Evolutionary conservation across 2,329 filamentous ascomycete species (phyloP).

Genomic region (Paecilomyces dactylethromorphus): DNA sequence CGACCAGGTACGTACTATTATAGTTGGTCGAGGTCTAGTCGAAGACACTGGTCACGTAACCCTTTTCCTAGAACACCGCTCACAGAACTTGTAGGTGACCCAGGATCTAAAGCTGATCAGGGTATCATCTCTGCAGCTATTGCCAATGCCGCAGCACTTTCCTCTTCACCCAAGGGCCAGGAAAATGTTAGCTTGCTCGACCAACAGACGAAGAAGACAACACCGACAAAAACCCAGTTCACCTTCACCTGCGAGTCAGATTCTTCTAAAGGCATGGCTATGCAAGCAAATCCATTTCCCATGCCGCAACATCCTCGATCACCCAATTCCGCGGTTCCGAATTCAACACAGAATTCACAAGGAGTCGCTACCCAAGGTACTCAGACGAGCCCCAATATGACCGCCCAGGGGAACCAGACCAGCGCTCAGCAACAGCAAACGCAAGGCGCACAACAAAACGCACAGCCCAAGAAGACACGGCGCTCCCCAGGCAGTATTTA

Average conservation of each 20-base stretch:
- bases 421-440: constrained; percentile 19
- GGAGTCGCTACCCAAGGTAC: constrained; percentile 48
- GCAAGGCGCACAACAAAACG: constrained; percentile 35
- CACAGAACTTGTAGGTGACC: constrained; percentile 29
- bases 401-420: constrained; percentile 26
- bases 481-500: constrained; percentile 66
- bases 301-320: constrained; percentile 30
- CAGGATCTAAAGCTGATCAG: constrained; percentile 44
- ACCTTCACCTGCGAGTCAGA: constrained; percentile 95
- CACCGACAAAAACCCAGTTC: constrained; percentile 76
- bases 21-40: constrained; percentile 39
- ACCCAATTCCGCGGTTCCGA: constrained; percentile 26
- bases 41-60: constrained; percentile 20
- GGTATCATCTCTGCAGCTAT: constrained; percentile 92
- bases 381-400: constrained; percentile 49
- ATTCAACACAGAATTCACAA: constrained; percentile 26
- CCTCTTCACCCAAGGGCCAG: constrained; percentile 55
- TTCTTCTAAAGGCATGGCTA: constrained; percentile 69
- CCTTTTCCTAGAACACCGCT: constrained; percentile 7
- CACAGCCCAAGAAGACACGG: constrained; percentile 56
- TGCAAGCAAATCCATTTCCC: constrained; percentile 54
- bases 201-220: constrained; percentile 58
- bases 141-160: constrained; percentile 72
- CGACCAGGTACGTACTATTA: constrained; percentile 43
- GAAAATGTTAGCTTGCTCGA: constrained; percentile 75